Percentiles rank a stretch among this genome's conserved stretches.
Evolutionary conservation across 2,329 filamentous ascomycete genomes (phyloP).

Genomic region (Sarocladiaceae sp.): DNA sequence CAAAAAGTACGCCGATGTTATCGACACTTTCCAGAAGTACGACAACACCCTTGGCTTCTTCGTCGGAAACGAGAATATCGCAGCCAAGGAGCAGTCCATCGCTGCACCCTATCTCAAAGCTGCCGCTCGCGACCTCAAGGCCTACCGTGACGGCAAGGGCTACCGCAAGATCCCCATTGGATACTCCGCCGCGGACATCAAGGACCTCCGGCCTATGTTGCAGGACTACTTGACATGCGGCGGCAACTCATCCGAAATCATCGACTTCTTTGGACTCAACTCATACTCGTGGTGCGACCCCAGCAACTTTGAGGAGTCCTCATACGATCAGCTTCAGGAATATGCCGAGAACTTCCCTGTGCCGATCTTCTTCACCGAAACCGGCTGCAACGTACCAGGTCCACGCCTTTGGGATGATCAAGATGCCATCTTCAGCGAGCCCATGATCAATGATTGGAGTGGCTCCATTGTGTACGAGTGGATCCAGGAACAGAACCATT

Average conservation of each 20-base stretch:
- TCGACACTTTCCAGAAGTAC: conserved; percentile 71
- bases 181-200: conserved; percentile 82
- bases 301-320: conserved; percentile 52
- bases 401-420: conserved; percentile 66
- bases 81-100: conserved; percentile 47
- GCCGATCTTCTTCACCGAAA: conserved; percentile 88
- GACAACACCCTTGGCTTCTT: conserved; percentile 81
- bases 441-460: conserved; percentile 67
- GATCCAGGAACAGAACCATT: conserved; percentile 79
- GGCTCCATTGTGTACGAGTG: conserved; percentile 85
- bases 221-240: conserved; percentile 75
- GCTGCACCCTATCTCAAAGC: conserved; percentile 81
- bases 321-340: conserved; percentile 62
- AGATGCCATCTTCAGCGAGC: conserved; percentile 63
- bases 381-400: conserved; percentile 65
- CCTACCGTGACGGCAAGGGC: conserved; percentile 65
- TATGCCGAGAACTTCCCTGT: conserved; percentile 66
- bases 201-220: conserved; percentile 55
- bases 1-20: conserved; percentile 60
- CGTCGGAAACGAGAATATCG: conserved; percentile 83
- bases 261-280: conserved; percentile 84
- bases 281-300: conserved; percentile 75
- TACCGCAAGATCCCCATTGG: conserved; percentile 80
- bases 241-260: conserved; percentile 56
- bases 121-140: conserved; percentile 74